Evolutionary conservation across 2,329 filamentous ascomycete species (phyloP).

Genomic region (Alternaria panax): DNA sequence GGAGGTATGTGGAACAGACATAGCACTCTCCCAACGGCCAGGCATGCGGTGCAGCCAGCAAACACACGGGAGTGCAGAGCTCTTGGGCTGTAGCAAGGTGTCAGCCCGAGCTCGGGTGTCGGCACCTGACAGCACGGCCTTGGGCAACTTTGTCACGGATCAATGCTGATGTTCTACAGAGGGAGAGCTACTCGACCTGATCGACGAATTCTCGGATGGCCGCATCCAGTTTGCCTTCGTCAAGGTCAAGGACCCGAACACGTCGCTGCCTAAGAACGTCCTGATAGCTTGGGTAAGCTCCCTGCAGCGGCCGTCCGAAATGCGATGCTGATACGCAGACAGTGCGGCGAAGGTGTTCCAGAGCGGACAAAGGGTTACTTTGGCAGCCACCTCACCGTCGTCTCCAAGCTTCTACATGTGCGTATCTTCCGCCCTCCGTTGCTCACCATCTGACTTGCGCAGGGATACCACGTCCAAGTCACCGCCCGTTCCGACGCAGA

Average conservation of each 20-base stretch:
- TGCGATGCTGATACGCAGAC: conserved; percentile 20
- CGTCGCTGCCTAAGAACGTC: conserved; percentile 85
- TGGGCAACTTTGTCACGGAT: neutral
- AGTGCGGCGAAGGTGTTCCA: conserved; percentile 96
- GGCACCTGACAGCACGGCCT: conserved; percentile 4
- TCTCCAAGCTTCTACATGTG: conserved; percentile 89
- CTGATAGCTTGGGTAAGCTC: conserved; percentile 81
- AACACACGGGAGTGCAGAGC: neutral
- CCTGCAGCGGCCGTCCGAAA: neutral
- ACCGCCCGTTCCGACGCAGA: conserved; percentile 92
- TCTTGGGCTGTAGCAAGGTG: conserved; percentile 4
- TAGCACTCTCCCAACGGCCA: conserved; percentile 11
- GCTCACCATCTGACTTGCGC: conserved; percentile 34
- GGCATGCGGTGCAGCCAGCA: neutral
- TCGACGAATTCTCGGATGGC: conserved; percentile 97
- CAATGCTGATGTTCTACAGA: conserved; percentile 62
- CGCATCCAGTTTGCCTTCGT: conserved; percentile 96
- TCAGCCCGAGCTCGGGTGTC: conserved; percentile 24
- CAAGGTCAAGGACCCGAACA: conserved; percentile 96
- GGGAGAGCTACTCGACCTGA: conserved; percentile 85
- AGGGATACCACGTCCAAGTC: conserved; percentile 96
- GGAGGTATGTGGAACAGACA: conserved; percentile 67
- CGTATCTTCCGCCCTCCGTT: conserved; percentile 24
- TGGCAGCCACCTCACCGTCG: conserved; percentile 87
- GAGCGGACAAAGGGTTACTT: conserved; percentile 99